Conservation (phyloP, 2,329 filamentous ascomycete genomes). For the Cercospora berteroae region DNA sequence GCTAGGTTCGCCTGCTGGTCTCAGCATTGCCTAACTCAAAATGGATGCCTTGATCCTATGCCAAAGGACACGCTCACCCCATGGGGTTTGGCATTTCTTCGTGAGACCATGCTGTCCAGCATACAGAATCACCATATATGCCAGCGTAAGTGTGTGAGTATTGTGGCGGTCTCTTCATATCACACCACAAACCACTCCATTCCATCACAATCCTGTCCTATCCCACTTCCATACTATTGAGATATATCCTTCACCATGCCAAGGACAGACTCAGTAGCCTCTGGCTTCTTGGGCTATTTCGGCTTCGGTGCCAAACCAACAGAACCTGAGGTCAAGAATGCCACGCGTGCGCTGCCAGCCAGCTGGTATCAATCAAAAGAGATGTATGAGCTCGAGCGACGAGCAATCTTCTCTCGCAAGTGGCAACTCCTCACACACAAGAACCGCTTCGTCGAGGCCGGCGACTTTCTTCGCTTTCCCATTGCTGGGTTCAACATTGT, state of each 20-base stretch:
- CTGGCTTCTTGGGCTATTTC: constrained; percentile 36
- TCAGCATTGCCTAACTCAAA: constrained; percentile 14
- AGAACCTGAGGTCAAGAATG: constrained; percentile 30
- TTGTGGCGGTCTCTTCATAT: neutral
- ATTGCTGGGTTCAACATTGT: constrained; percentile 58
- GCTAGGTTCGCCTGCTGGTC: constrained; percentile 5
- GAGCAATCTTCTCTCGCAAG: constrained; percentile 44
- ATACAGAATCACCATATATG: constrained; percentile 17
- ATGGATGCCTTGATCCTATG: constrained; percentile 8
- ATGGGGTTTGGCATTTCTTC: constrained; percentile 18
- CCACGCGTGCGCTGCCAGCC: constrained; percentile 42
- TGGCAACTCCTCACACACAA: constrained; percentile 40
- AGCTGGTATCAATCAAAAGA: constrained; percentile 47
- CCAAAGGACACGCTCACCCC: constrained; percentile 17
- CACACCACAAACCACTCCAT: neutral
- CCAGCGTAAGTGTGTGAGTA: constrained; percentile 5
- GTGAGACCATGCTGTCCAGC: constrained; percentile 5
- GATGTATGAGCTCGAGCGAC: constrained; percentile 48
- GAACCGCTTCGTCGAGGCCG: constrained; percentile 30
- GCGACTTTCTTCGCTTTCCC: constrained; percentile 49
- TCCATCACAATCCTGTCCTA: neutral
- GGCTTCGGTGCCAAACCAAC: constrained; percentile 36
- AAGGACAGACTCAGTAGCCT: constrained; percentile 17
- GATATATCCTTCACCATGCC: constrained; percentile 7
- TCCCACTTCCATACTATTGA: neutral